Percentiles rank a stretch among this genome's conserved stretches.
phyloP scores from a whole-genome alignment of 495 filamentous ascomycete genomes.

The Pseudevernia furfuracea region DNA sequence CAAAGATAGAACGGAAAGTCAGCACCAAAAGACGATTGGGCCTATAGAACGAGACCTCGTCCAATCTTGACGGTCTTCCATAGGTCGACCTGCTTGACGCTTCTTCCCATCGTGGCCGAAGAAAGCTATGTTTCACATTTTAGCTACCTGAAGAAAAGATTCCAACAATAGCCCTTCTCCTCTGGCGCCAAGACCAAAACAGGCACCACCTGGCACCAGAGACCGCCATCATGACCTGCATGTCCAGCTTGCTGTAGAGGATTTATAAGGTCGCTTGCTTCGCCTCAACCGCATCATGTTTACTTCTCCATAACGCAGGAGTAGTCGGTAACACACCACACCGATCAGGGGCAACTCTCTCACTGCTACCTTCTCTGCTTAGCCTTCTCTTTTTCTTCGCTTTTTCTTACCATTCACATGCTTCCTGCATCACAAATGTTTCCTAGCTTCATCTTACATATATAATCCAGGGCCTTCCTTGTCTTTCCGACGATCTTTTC shows the following conservation, averaged over 20 bases:
- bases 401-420: constrained; percentile 16
- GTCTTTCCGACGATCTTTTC: constrained; percentile 15
- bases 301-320: constrained; percentile 21
- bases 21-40: constrained; percentile 16
- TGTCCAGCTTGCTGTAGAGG: constrained; percentile 3
- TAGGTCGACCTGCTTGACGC: constrained; percentile 10
- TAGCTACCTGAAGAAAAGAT: not conserved
- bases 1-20: constrained; percentile 11
- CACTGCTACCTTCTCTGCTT: constrained; percentile 8
- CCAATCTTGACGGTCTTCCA: not conserved
- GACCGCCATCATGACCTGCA: constrained; percentile 9
- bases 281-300: constrained; percentile 19
- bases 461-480: constrained; percentile 18
- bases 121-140: constrained; percentile 17
- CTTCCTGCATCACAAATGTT: constrained; percentile 12
- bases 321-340: constrained; percentile 12
- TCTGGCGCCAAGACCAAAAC: constrained; percentile 18
- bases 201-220: constrained; percentile 11
- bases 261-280: constrained; percentile 24
- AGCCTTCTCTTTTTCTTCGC: constrained; percentile 19
- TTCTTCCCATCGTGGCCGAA: not conserved
- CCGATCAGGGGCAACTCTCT: constrained; percentile 2
- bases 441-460: constrained; percentile 12
- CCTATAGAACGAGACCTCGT: constrained; percentile 11
- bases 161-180: constrained; percentile 7